A percentile compares a stretch with the other conserved stretches of the same genome.
phyloP scores from a whole-genome alignment of 805 yeast species.

The Sungouiella blattae region DNA sequence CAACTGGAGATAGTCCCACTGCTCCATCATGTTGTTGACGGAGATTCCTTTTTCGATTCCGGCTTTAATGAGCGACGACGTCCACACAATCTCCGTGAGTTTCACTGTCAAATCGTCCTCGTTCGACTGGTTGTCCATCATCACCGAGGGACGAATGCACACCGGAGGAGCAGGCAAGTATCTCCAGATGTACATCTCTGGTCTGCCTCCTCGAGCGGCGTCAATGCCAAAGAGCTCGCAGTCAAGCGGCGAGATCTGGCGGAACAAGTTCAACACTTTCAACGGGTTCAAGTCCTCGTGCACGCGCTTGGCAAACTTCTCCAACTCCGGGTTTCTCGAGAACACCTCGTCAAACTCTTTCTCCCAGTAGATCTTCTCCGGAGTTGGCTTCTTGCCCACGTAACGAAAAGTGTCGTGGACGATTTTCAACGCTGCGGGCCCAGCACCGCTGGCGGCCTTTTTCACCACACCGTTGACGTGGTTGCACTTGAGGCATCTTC shows the following conservation, averaged over 20 bases:
- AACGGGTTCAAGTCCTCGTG: slow-evolving; percentile 93
- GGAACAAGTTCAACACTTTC: slow-evolving; percentile 81
- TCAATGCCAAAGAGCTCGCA: slow-evolving; percentile 92
- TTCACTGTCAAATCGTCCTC: slow-evolving; percentile 98
- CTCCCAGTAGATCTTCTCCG: slow-evolving; percentile 85
- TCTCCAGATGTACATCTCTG: slow-evolving; percentile 95
- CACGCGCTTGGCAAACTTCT: slow-evolving; percentile 79
- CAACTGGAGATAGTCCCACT: slow-evolving; percentile 95
- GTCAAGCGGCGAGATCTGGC: slow-evolving; percentile 79
- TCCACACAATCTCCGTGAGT: slow-evolving; percentile 94
- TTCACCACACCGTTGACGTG: slow-evolving; percentile 95
- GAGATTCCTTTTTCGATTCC: slow-evolving; percentile 95
- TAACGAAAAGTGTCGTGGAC: slow-evolving; percentile 95
- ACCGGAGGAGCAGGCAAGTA: slow-evolving; percentile 98
- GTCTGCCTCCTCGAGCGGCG: slow-evolving; percentile 83
- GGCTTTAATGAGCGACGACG: slow-evolving; percentile 88
- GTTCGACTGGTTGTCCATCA: slow-evolving; percentile 88
- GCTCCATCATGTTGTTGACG: slow-evolving; percentile 92
- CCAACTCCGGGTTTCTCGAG: slow-evolving; percentile 79
- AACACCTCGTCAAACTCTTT: slow-evolving; percentile 77
- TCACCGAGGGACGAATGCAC: slow-evolving; percentile 95
- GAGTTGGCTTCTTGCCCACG: slow-evolving; percentile 85
- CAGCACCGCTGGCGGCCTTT: slow-evolving; percentile 88
- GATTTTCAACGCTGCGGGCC: slow-evolving; percentile 90
- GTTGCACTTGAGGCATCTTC: slow-evolving; percentile 85